These are phyloP conservation scores for Heliamphora exappendiculata DNA, from an alignment of 148 eudicot genomes.

Conservation along the genomic window DNA sequence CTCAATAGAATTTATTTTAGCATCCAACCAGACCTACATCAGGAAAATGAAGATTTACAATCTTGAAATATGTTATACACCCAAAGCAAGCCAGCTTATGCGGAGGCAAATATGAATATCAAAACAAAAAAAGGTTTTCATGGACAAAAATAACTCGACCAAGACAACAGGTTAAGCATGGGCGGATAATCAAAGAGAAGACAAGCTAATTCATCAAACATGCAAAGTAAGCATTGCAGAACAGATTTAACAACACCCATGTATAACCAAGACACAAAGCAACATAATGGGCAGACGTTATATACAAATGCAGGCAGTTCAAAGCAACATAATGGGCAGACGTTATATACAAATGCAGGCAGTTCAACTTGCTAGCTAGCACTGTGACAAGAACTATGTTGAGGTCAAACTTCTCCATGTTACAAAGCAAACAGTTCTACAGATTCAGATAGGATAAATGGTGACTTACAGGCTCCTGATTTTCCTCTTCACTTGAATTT, in stretches of 20 bases:
- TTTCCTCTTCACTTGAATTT: constrained; percentile 33
- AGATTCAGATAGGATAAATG: background rate
- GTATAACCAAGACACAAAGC: background rate
- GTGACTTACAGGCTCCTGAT: constrained; percentile 9
- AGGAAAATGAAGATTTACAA: constrained; percentile 1
- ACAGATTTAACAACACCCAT: too few relatives aligned
- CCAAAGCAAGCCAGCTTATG: background rate
- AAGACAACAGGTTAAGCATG: background rate
- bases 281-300: background rate
- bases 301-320: background rate
- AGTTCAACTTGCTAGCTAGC: background rate
- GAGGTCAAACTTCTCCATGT: background rate
- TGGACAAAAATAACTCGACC: background rate
- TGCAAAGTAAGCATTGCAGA: background rate
- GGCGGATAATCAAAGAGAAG: background rate
- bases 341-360: background rate
- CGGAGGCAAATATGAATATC: background rate
- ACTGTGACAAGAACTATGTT: background rate
- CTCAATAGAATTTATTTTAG: constrained; percentile 65
- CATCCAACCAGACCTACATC: constrained; percentile 78
- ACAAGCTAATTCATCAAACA: background rate
- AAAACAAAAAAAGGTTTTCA: background rate
- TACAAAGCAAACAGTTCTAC: background rate
- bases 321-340: background rate
- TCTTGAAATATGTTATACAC: background rate